These are phyloP conservation scores for Linnemannia hyalina DNA, from an alignment of 192 early-diverging fungal species.

Conservation along the genomic window DNA sequence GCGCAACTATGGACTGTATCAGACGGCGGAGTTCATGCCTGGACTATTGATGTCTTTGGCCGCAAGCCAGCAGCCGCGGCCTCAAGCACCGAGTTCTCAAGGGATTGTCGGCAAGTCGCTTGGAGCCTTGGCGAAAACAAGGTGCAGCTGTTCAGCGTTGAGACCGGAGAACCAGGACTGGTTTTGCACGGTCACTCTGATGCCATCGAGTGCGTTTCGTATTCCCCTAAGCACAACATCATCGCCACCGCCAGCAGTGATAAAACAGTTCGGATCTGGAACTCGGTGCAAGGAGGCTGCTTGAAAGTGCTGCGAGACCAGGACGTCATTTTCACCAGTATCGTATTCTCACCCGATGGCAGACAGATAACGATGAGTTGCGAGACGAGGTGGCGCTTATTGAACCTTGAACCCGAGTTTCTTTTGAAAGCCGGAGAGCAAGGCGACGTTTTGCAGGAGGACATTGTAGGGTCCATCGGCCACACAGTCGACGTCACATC, in stretches of 20 bases:
- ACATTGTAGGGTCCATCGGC: too few relatives aligned
- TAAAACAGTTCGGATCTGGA: background rate
- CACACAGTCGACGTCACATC: background rate
- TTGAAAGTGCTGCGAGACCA: background rate
- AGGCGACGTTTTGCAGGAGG: too few relatives aligned
- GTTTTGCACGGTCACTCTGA: background rate
- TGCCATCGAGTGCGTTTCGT: background rate
- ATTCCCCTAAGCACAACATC: background rate
- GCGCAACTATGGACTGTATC: background rate
- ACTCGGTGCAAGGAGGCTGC: background rate
- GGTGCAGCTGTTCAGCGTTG: background rate
- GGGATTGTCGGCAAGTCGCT: background rate
- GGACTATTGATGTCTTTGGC: background rate
- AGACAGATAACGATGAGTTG: background rate
- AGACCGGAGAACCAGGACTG: background rate
- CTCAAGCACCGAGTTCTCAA: background rate
- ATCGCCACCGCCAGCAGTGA: background rate
- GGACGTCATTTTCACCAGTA: background rate
- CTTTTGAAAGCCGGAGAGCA: too few relatives aligned
- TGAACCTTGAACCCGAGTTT: background rate
- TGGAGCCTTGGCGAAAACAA: background rate
- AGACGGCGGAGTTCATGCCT: background rate
- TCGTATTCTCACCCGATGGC: background rate
- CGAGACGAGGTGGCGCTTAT: background rate
- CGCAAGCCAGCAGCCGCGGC: background rate